A percentile compares a stretch with the other conserved stretches of the same genome.
Conservation (phyloP, 306 rosid species). For the Gillenia trifoliata region DNA sequence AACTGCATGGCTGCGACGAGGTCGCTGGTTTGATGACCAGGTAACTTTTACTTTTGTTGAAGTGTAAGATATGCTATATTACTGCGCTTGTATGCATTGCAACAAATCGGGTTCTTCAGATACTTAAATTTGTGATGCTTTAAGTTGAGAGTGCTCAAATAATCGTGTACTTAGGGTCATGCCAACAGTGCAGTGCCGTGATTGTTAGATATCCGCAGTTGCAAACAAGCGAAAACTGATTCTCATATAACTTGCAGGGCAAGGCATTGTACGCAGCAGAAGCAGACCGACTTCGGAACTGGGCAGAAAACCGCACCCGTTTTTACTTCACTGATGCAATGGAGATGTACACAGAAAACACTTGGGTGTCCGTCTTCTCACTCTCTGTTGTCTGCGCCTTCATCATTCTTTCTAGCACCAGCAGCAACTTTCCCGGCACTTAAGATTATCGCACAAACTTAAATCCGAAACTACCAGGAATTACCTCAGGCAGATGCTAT, state of each 20-base stretch:
- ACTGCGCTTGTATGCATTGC: background rate
- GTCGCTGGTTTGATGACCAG: slow-evolving; percentile 95
- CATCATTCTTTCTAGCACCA: slow-evolving; percentile 83
- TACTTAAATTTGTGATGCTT: background rate
- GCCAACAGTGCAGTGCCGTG: too few relatives aligned
- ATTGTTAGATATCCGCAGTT: background rate
- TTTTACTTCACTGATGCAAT: slow-evolving; percentile 86
- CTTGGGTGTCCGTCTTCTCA: slow-evolving; percentile 91
- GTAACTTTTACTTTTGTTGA: slow-evolving; percentile 22
- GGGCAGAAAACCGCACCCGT: slow-evolving; percentile 87
- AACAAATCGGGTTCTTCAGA: background rate
- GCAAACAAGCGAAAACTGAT: background rate
- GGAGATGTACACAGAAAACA: slow-evolving; percentile 93
- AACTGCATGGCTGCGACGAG: slow-evolving; percentile 87
- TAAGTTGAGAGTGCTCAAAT: background rate
- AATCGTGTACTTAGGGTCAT: too few relatives aligned
- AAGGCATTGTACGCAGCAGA: slow-evolving; percentile 86
- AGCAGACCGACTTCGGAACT: slow-evolving; percentile 85
- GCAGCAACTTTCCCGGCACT: slow-evolving; percentile 61
- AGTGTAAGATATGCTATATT: background rate
- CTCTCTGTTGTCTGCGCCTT: slow-evolving; percentile 91
- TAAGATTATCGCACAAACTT: slow-evolving; percentile 10
- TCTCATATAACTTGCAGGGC: slow-evolving; percentile 49
- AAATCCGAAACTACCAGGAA: slow-evolving; percentile 1
- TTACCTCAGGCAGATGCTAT: background rate